Conservation (phyloP, 129 eudicot genomes). For the Saussurea involucrata region DNA sequence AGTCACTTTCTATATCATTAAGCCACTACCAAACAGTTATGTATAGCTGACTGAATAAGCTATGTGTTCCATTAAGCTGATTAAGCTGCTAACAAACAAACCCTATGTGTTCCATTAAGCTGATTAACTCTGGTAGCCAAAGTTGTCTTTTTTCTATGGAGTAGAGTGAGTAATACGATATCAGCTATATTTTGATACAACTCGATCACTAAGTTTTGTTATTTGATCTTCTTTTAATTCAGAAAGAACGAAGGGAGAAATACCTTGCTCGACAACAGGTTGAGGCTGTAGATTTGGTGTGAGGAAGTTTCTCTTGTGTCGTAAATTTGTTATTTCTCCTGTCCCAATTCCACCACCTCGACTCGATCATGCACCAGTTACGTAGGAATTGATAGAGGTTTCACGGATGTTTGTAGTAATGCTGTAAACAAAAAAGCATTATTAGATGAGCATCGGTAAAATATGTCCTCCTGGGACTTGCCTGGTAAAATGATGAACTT, state of each 20-base stretch:
- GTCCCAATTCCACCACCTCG: neutral
- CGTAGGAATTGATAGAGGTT: neutral
- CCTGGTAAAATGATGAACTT: neutral
- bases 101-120: too few species aligned
- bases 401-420: neutral
- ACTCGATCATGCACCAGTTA: neutral
- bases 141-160: neutral
- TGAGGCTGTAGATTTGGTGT: slow-evolving; percentile 59
- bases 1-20: too few species aligned
- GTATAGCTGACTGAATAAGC: too few species aligned
- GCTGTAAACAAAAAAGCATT: neutral
- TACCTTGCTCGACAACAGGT: slow-evolving; percentile 86
- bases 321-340: neutral
- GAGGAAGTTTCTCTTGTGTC: slow-evolving; percentile 16
- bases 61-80: too few species aligned
- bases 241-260: slow-evolving; percentile 89
- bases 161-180: neutral
- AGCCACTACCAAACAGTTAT: too few species aligned
- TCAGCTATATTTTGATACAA: neutral
- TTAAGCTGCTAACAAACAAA: too few species aligned
- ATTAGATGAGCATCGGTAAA: neutral
- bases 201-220: neutral
- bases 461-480: neutral
- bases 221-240: neutral
- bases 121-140: too few species aligned